A percentile compares a stretch with the other conserved stretches of the same genome.
Conservation (phyloP, 176 grass and related monocot genomes). For the Oryza officinalis region DNA sequence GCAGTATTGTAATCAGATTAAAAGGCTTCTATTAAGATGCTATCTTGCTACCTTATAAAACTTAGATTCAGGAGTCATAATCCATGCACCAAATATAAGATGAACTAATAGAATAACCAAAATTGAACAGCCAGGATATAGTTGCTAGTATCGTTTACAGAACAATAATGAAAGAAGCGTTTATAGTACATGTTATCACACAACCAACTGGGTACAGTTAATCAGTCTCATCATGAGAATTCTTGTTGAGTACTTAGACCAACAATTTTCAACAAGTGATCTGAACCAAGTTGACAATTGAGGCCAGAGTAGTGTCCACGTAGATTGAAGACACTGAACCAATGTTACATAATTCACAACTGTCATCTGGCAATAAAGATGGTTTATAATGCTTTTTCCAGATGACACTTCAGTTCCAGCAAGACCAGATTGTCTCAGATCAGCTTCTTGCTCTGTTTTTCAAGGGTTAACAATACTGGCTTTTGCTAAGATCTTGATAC, state of each 20-base stretch:
- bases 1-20: conserved; percentile 43
- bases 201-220: conserved; percentile 9
- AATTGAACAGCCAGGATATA: not conserved
- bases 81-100: conserved; percentile 20
- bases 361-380: not conserved
- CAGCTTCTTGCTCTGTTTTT: not conserved
- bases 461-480: not conserved
- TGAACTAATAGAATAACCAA: not conserved
- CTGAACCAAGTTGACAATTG: too few relatives aligned
- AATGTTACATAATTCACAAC: not conserved
- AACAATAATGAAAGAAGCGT: not conserved
- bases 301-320: not conserved
- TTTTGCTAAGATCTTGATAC: not conserved
- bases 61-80: not conserved
- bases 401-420: not conserved
- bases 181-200: conserved; percentile 5
- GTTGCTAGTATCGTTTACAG: conserved; percentile 1
- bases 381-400: not conserved
- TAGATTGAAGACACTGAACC: not conserved
- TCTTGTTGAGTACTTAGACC: not conserved
- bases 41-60: not conserved
- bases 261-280: not conserved
- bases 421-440: not conserved
- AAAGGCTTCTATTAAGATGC: conserved; percentile 26
- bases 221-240: not conserved